Conservation (phyloP, 106 monocot genomes). For the Ottelia alismoides region DNA sequence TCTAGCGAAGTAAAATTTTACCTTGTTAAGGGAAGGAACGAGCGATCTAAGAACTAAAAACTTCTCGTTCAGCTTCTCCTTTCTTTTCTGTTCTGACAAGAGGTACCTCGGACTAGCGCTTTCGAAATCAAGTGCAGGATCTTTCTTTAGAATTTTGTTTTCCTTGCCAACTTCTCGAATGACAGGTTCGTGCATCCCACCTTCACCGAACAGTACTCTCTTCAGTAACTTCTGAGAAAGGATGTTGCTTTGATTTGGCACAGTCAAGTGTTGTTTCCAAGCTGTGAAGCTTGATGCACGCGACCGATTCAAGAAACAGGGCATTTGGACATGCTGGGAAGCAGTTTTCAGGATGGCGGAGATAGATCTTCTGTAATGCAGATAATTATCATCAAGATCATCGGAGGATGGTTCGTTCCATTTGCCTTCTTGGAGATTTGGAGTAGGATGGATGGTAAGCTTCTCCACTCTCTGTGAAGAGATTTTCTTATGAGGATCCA, state of each 20-base stretch:
- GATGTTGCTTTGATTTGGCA: not conserved
- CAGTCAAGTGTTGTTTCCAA: constrained; percentile 21
- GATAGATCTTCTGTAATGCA: constrained; percentile 40
- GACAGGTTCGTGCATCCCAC: constrained; percentile 16
- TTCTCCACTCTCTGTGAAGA: constrained; percentile 15
- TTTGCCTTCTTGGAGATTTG: constrained; percentile 15
- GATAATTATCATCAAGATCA: constrained; percentile 20
- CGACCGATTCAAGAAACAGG: constrained; percentile 9
- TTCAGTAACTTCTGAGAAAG: constrained; percentile 49
- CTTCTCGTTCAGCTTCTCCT: constrained; percentile 80
- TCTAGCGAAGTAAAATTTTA: constrained; percentile 9
- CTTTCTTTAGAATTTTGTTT: constrained; percentile 9
- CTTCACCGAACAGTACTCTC: constrained; percentile 29
- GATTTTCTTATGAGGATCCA: constrained; percentile 7
- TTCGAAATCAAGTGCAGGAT: constrained; percentile 23
- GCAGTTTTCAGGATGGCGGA: constrained; percentile 27
- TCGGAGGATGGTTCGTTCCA: constrained; percentile 9
- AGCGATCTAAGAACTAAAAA: constrained; percentile 54
- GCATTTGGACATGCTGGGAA: not conserved
- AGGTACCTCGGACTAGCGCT: constrained; percentile 28
- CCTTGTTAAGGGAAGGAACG: constrained; percentile 73
- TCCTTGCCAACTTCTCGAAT: constrained; percentile 3
- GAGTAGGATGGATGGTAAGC: not conserved
- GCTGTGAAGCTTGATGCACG: constrained; percentile 34
- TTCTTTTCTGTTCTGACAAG: constrained; percentile 51